Conservation (phyloP, 345 rosid species). For the Punica granatum region DNA sequence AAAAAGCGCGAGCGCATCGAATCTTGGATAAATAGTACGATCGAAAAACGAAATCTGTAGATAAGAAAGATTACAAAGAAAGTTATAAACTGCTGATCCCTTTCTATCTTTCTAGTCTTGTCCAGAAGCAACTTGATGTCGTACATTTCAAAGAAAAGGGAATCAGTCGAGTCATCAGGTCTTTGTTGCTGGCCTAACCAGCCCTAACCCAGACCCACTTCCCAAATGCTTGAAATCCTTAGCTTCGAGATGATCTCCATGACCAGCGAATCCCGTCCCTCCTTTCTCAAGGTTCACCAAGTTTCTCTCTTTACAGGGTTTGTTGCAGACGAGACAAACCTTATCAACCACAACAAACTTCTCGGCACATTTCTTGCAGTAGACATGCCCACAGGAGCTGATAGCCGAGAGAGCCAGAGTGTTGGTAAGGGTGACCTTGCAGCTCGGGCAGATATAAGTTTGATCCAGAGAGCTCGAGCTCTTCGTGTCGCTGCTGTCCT, state of each 20-base stretch:
- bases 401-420: slow-evolving; percentile 63
- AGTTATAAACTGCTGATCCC: not conserved
- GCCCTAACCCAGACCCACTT: slow-evolving; percentile 87
- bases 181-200: slow-evolving; percentile 66
- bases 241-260: slow-evolving; percentile 75
- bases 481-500: slow-evolving; percentile 56
- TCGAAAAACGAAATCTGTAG: not conserved
- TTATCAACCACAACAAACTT: slow-evolving; percentile 66
- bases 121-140: not conserved
- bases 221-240: slow-evolving; percentile 93
- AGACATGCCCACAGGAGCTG: slow-evolving; percentile 90
- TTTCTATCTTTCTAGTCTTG: not conserved
- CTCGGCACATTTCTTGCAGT: slow-evolving; percentile 91
- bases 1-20: not conserved
- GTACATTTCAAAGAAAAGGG: not conserved
- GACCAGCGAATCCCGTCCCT: slow-evolving; percentile 89
- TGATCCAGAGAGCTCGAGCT: slow-evolving; percentile 51
- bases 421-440: slow-evolving; percentile 90
- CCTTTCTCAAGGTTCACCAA: slow-evolving; percentile 76
- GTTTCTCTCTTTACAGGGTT: slow-evolving; percentile 65
- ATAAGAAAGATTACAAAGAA: not conserved
- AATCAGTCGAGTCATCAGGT: slow-evolving; percentile 20
- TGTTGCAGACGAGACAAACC: slow-evolving; percentile 75
- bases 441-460: slow-evolving; percentile 82
- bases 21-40: not conserved